Evolutionary conservation across 2,329 filamentous ascomycete species (phyloP), one percentile per base, ranked within the genome.

Genomic region (Curvularia sp.): DNA sequence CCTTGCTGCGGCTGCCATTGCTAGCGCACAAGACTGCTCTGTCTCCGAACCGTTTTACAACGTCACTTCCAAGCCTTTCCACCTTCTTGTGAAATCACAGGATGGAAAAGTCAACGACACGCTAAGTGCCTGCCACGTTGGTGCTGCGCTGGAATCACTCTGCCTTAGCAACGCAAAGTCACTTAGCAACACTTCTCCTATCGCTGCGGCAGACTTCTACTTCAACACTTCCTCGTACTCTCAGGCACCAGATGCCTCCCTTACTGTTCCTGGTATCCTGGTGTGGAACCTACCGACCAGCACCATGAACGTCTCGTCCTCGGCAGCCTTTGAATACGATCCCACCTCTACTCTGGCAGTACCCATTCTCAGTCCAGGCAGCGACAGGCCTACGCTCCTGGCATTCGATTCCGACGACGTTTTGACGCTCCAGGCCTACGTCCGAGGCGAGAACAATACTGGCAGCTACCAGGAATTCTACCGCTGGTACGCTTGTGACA

Each of bases 61-160:
- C 59, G 75, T 76, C 55, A 73, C 77, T 52, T 80, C 81, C 9
- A 71, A 71, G 22, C 79, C 81, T 13, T 84, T 84, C 74, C 56
- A 75, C 30, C 75, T 84, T 22, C 63, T 78, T 43, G 58, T 82
- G 39, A 52, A 70, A 33, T 80, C 80, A 22, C 49, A 68, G 1
- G 78, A 82, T 57, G 60, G 65, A 5, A 72, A 74, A 1, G 61
- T 78, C 53, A 75, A 82, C 49, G 77, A 77, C 54, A 70, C 73
- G 6, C 75, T 83, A 15, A 66, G 65, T 5, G 67, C 81, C 55
- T 84, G 81, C 69, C 81, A 83, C 65, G 75, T 77, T 58, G 82
- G 82, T 30, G 81, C 82, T 20, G 81, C 76, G 4, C 81, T 83
- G 53, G 81, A 83, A 65, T 76, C 72, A 10, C 77, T 83, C 54